Conservation (phyloP, 164 flowering plant species). For the Dillenia turbinata region DNA sequence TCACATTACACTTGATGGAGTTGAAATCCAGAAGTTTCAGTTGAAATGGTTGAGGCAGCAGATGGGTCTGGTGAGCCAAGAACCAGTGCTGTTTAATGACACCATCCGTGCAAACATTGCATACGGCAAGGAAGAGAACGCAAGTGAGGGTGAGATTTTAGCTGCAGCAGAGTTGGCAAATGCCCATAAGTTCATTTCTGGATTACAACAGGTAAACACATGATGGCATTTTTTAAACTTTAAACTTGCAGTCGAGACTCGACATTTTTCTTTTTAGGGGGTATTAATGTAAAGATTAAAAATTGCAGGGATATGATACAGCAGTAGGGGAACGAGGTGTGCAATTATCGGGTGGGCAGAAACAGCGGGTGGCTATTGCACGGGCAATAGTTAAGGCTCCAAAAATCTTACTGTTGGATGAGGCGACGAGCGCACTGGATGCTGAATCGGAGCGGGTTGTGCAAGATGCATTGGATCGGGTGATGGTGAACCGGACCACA, state of each 20-base stretch:
- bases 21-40: slow-evolving; percentile 43
- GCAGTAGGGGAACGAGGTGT: slow-evolving; percentile 75
- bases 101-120: slow-evolving; percentile 52
- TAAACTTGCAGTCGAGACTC: not conserved
- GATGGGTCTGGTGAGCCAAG: slow-evolving; percentile 78
- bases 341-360: slow-evolving; percentile 82
- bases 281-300: not conserved
- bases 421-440: slow-evolving; percentile 81
- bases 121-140: slow-evolving; percentile 42
- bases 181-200: slow-evolving; percentile 49
- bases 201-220: slow-evolving; percentile 35
- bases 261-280: not conserved
- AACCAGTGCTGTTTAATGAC: slow-evolving; percentile 46
- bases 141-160: slow-evolving; percentile 40
- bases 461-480: slow-evolving; percentile 67
- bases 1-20: slow-evolving; percentile 1
- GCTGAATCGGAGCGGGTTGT: slow-evolving; percentile 74
- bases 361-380: slow-evolving; percentile 84
- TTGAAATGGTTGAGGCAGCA: slow-evolving; percentile 68
- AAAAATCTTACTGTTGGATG: slow-evolving; percentile 63
- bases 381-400: slow-evolving; percentile 76
- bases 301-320: slow-evolving; percentile 66
- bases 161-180: slow-evolving; percentile 47
- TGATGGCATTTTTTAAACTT: not conserved
- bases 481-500: slow-evolving; percentile 70